Evolutionary conservation across 2,329 filamentous ascomycete genomes (phyloP), one percentile per base, ranked within the genome.

Genomic region (Ophiosphaerella herpotricha): DNA sequence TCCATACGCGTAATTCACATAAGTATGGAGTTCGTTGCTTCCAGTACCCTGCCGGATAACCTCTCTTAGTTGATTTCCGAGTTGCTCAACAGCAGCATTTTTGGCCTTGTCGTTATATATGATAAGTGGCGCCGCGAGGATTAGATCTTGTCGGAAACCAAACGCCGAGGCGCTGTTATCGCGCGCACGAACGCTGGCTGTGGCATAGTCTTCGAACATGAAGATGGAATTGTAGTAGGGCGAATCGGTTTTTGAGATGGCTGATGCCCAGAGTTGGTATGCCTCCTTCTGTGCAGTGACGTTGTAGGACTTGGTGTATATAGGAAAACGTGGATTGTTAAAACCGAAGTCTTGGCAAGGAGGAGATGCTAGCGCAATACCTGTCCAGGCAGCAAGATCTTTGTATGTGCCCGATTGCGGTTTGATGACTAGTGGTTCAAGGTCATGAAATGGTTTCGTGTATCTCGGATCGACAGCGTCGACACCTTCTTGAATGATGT

Each of bases 151-250:
- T 2, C 81, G 75, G 64, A 75, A 76, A 14, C 79, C 73, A 48
- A 77, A 83, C 1, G 80, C 79, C 3, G 75, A 73, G 1, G 73
- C 70, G 8, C 64, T 60, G 23, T 53, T 57, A 39, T 64, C 52
- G 34, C 79, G 58, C 0, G 63, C 67, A 44, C 74, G 60, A 2
- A 84, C 75, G 1, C 76, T 81, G 18, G 76, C 64, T 7, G 63
- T 67, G 1, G 80, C 75, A 65, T 84, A 85, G 3, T 78, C 78
- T 59, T 85, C 82, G 46, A 84, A 80, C 75, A 84, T 78, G 67
- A 83, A 80, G 38, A 82, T 68, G 1, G 76, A 76, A 55, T 71
- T 64, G 5, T 41, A 52, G 46, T 61, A 65, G 0, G 62, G 55
- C 58, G 44, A 32, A 50, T 54, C 18, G 23, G 58, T 54, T 61